Conservation (phyloP, 768 basidiomycete genomes). For the Postia placenta region DNA sequence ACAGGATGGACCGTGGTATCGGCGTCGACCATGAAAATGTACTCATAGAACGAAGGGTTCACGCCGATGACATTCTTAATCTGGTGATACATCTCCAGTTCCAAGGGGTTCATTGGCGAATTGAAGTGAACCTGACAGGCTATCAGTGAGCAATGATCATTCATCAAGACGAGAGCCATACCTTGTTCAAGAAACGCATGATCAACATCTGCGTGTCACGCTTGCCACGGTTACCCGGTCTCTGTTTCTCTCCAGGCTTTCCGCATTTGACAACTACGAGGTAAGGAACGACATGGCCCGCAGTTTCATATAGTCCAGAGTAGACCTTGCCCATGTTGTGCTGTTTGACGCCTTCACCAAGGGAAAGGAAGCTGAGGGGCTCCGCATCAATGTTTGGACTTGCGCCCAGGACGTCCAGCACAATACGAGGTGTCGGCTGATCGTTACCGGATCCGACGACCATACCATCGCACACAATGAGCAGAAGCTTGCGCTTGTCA, state of each 20-base stretch:
- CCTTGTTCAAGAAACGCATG: constrained; percentile 98
- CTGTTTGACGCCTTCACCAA: constrained; percentile 93
- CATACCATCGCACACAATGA: constrained; percentile 96
- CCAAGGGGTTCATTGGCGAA: constrained; percentile 91
- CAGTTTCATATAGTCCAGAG: constrained; percentile 89
- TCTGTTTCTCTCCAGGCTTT: constrained; percentile 87
- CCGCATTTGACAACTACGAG: constrained; percentile 90
- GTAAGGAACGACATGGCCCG: constrained; percentile 95
- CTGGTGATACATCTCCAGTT: constrained; percentile 98
- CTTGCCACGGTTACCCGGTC: constrained; percentile 97
- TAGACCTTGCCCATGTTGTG: constrained; percentile 99
- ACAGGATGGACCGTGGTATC: constrained; percentile 90
- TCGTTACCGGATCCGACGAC: constrained; percentile 97
- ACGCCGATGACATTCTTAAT: constrained; percentile 99
- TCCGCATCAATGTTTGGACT: constrained; percentile 93
- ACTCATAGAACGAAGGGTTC: constrained; percentile 98
- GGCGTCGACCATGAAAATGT: constrained; percentile 88
- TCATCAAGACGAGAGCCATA: constrained; percentile 21
- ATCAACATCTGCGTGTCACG: constrained; percentile 95
- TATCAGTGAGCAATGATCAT: neutral
- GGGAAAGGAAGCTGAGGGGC: constrained; percentile 86
- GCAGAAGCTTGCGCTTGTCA: constrained; percentile 92
- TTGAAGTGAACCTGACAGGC: constrained; percentile 84
- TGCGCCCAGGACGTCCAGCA: constrained; percentile 92
- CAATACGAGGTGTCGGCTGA: constrained; percentile 91